Percentiles rank a stretch among this genome's conserved stretches.
These are phyloP conservation scores for Ogataea methylovora DNA, from an alignment of 805 yeast genomes.

Conservation along the genomic window DNA sequence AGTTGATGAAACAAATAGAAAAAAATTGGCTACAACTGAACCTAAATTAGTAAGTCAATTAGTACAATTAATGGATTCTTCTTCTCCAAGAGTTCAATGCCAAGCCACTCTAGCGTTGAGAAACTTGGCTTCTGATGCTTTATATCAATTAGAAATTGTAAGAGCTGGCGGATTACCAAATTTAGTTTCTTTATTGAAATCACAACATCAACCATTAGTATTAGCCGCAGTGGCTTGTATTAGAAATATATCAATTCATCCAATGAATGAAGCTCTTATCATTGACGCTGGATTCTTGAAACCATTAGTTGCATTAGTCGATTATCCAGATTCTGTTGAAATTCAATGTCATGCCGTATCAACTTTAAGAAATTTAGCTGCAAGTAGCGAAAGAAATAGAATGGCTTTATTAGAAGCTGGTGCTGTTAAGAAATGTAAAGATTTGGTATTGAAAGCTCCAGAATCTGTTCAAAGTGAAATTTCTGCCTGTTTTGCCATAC, in stretches of 20 bases:
- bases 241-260: slow-evolving; percentile 94
- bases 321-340: slow-evolving; percentile 84
- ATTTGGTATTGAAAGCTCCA: slow-evolving; percentile 78
- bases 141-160: slow-evolving; percentile 92
- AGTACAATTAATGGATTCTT: slow-evolving; percentile 87
- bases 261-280: slow-evolving; percentile 89
- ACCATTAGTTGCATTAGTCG: slow-evolving; percentile 81
- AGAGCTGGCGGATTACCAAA: slow-evolving; percentile 94
- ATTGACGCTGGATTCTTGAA: slow-evolving; percentile 94
- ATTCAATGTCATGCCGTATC: slow-evolving; percentile 98
- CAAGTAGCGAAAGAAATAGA: slow-evolving; percentile 89
- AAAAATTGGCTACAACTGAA: slow-evolving; percentile 82
- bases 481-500: slow-evolving; percentile 93
- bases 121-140: slow-evolving; percentile 92
- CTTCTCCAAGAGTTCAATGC: slow-evolving; percentile 92
- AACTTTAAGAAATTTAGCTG: slow-evolving; percentile 91
- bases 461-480: slow-evolving; percentile 92
- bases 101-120: slow-evolving; percentile 96
- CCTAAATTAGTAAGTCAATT: slow-evolving; percentile 85
- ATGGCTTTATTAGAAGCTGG: slow-evolving; percentile 89
- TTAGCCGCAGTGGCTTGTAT: slow-evolving; percentile 98
- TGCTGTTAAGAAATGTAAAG: slow-evolving; percentile 89
- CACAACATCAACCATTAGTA: slow-evolving; percentile 85
- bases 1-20: slow-evolving; percentile 88
- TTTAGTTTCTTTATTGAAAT: slow-evolving; percentile 80